These are phyloP conservation scores for Rhynchospora breviuscula DNA, from an alignment of 176 grass and related monocot species.

Conservation along the genomic window DNA sequence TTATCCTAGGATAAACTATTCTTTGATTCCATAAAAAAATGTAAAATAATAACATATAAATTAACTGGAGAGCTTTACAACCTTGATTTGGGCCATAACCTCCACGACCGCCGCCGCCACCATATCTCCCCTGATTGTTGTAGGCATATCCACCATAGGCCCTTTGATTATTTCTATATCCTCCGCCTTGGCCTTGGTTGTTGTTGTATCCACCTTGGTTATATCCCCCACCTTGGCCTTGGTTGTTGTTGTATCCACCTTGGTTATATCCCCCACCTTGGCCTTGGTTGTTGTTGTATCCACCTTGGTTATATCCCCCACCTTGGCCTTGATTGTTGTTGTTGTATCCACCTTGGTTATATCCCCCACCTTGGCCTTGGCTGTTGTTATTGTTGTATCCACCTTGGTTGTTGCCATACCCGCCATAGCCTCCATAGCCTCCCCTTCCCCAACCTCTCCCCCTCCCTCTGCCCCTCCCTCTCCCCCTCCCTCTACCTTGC, in stretches of 20 bases:
- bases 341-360: not conserved
- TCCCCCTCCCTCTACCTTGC: not conserved
- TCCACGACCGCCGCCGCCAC: not conserved
- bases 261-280: not conserved
- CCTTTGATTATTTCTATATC: not conserved
- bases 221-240: constrained; percentile 11
- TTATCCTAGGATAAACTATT: not conserved
- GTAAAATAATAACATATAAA: not conserved
- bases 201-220: constrained; percentile 4
- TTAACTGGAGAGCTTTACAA: not conserved
- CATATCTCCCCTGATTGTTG: constrained; percentile 15
- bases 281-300: constrained; percentile 1
- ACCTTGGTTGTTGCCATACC: constrained; percentile 10
- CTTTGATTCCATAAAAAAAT: not conserved
- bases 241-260: not conserved
- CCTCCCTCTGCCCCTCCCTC: constrained; percentile 48
- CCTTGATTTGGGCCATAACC: constrained; percentile 24
- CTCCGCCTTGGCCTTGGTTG: not conserved
- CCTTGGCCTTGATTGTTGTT: too few relatives aligned
- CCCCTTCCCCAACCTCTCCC: constrained; percentile 74
- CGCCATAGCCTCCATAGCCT: constrained; percentile 39
- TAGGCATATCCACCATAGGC: not conserved
- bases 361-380: constrained; percentile 2
- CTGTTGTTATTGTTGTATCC: not conserved
- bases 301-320: not conserved